A percentile compares a stretch with the other conserved stretches of the same genome.
phyloP scores from a whole-genome alignment of 352 stramenopile species.

The Globisporangium canariense region DNA sequence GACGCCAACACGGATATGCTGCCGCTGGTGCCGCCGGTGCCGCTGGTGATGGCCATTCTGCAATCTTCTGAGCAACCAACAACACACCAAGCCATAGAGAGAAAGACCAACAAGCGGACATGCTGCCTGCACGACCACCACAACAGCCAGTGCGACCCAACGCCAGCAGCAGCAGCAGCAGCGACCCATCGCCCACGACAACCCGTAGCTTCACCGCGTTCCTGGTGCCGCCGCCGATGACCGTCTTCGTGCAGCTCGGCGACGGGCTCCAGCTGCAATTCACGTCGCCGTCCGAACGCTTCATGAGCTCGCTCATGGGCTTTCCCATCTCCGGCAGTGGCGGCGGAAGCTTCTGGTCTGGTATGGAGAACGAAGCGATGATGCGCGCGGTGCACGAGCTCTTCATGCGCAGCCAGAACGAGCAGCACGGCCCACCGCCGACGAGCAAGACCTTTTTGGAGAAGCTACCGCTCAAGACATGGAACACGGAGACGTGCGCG shows the following conservation, averaged over 20 bases:
- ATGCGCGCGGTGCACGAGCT: slow-evolving; percentile 55
- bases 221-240: slow-evolving; percentile 57
- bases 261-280: slow-evolving; percentile 49
- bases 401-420: slow-evolving; percentile 57
- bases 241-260: slow-evolving; percentile 55
- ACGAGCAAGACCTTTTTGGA: slow-evolving; percentile 72
- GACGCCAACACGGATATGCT: background rate
- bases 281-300: slow-evolving; percentile 35
- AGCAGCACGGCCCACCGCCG: slow-evolving; percentile 58
- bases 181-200: slow-evolving; percentile 18
- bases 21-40: slow-evolving; percentile 13
- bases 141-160: background rate
- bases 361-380: slow-evolving; percentile 25
- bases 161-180: slow-evolving; percentile 16
- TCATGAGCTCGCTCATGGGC: slow-evolving; percentile 33
- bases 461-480: slow-evolving; percentile 60
- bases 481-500: slow-evolving; percentile 35
- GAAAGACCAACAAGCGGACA: background rate
- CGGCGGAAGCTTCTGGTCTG: slow-evolving; percentile 13
- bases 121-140: slow-evolving; percentile 8
- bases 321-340: slow-evolving; percentile 27
- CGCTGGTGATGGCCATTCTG: slow-evolving; percentile 22
- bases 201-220: slow-evolving; percentile 34
- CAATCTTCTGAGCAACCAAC: slow-evolving; percentile 18
- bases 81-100: slow-evolving; percentile 13